Percentiles rank a stretch among this genome's conserved stretches.
These are phyloP conservation scores for Argentina anserina DNA, from an alignment of 306 rosid genomes.

Conservation along the genomic window DNA sequence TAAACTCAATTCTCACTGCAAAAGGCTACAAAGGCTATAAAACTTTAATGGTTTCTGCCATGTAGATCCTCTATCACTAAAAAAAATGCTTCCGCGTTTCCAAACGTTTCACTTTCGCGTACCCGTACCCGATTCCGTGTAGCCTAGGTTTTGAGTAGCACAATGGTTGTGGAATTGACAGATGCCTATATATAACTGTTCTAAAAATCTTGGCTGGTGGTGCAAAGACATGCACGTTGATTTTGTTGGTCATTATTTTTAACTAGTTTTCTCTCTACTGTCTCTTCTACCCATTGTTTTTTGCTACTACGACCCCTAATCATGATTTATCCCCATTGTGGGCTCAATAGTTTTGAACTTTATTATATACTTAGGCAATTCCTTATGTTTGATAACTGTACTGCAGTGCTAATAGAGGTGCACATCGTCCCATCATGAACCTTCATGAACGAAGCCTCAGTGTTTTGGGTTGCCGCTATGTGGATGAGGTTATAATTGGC, in stretches of 20 bases:
- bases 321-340: not conserved
- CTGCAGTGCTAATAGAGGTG: slow-evolving; percentile 76
- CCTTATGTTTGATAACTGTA: slow-evolving; percentile 10
- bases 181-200: not conserved
- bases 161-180: not conserved
- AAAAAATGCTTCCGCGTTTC: too few species aligned
- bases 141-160: slow-evolving; percentile 1
- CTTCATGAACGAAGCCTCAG: slow-evolving; percentile 98
- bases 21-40: too few species aligned
- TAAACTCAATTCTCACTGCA: too few species aligned
- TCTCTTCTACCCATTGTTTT: not conserved
- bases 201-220: not conserved
- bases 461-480: slow-evolving; percentile 94
- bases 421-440: slow-evolving; percentile 95
- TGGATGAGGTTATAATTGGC: slow-evolving; percentile 97
- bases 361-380: not conserved
- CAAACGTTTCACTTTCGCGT: too few species aligned
- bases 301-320: not conserved
- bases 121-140: too few species aligned
- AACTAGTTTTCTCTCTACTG: not conserved
- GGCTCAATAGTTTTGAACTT: not conserved
- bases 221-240: not conserved
- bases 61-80: too few species aligned
- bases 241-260: not conserved
- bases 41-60: too few species aligned